Percentiles rank a stretch among this genome's conserved stretches.
These are phyloP conservation scores for Debaryomyces castellii DNA, from an alignment of 805 yeast species.

Conservation along the genomic window DNA sequence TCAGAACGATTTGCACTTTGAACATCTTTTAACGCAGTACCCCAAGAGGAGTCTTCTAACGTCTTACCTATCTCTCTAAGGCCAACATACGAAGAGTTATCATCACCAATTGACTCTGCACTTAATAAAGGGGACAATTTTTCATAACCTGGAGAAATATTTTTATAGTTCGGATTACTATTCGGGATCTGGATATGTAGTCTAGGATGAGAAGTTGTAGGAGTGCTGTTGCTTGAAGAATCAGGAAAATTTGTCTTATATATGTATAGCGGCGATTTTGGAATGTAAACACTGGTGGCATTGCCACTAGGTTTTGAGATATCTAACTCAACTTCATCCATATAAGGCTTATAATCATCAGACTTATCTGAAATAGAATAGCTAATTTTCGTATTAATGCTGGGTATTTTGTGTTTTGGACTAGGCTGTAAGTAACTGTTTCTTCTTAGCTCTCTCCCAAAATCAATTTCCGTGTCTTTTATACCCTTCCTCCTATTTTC, in stretches of 20 bases:
- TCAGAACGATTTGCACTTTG: slow-evolving; percentile 8
- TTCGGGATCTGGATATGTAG: neutral
- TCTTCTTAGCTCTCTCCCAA: slow-evolving; percentile 21
- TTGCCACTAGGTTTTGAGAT: neutral
- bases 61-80: slow-evolving; percentile 23
- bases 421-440: slow-evolving; percentile 27
- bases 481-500: slow-evolving; percentile 28
- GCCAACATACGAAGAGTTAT: slow-evolving; percentile 16
- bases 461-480: slow-evolving; percentile 21
- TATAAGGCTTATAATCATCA: slow-evolving; percentile 8
- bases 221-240: neutral
- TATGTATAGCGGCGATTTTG: slow-evolving; percentile 26
- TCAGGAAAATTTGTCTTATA: slow-evolving; percentile 14
- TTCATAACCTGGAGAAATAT: neutral
- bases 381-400: slow-evolving; percentile 10
- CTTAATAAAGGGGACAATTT: slow-evolving; percentile 14
- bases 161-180: neutral
- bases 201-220: neutral
- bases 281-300: slow-evolving; percentile 25
- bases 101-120: neutral
- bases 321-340: neutral
- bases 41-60: slow-evolving; percentile 25
- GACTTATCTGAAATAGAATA: slow-evolving; percentile 7
- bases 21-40: slow-evolving; percentile 22
- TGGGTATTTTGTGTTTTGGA: slow-evolving; percentile 13